These are phyloP conservation scores for Candida stauntonica DNA, from an alignment of 805 yeast species.

Conservation along the genomic window DNA sequence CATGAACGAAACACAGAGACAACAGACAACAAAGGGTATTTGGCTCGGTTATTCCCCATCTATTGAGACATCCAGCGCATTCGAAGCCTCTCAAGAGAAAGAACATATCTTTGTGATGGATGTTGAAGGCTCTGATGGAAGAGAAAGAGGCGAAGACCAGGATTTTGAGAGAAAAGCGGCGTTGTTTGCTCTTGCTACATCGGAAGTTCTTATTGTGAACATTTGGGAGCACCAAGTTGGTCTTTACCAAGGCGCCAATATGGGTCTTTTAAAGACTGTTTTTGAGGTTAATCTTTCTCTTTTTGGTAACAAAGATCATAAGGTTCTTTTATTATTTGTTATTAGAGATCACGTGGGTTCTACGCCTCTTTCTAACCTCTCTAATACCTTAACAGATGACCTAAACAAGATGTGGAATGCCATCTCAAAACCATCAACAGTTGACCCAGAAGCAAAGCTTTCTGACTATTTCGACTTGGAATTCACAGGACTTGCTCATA, in stretches of 20 bases:
- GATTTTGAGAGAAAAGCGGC: slow-evolving; percentile 98
- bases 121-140: slow-evolving; percentile 98
- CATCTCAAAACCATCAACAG: slow-evolving; percentile 67
- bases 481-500: slow-evolving; percentile 81
- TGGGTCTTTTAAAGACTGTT: slow-evolving; percentile 92
- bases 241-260: slow-evolving; percentile 93
- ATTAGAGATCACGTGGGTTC: slow-evolving; percentile 88
- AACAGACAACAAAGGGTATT: slow-evolving; percentile 87
- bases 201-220: slow-evolving; percentile 86
- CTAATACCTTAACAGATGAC: slow-evolving; percentile 66
- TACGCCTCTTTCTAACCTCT: slow-evolving; percentile 72
- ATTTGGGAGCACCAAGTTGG: slow-evolving; percentile 98
- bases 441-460: slow-evolving; percentile 46
- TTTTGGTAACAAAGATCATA: slow-evolving; percentile 62
- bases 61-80: too few relatives aligned
- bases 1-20: slow-evolving; percentile 82
- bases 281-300: slow-evolving; percentile 90
- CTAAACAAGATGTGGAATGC: slow-evolving; percentile 73
- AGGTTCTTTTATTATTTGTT: slow-evolving; percentile 75
- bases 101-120: slow-evolving; percentile 89
- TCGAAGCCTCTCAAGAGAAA: too few relatives aligned
- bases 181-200: slow-evolving; percentile 85
- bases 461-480: slow-evolving; percentile 80
- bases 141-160: slow-evolving; percentile 97
- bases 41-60: slow-evolving; percentile 62